A percentile compares a stretch with the other conserved stretches of the same genome.
These are phyloP conservation scores for Peniophora sp. DNA, from an alignment of 1,284 basidiomycete species.

Conservation along the genomic window DNA sequence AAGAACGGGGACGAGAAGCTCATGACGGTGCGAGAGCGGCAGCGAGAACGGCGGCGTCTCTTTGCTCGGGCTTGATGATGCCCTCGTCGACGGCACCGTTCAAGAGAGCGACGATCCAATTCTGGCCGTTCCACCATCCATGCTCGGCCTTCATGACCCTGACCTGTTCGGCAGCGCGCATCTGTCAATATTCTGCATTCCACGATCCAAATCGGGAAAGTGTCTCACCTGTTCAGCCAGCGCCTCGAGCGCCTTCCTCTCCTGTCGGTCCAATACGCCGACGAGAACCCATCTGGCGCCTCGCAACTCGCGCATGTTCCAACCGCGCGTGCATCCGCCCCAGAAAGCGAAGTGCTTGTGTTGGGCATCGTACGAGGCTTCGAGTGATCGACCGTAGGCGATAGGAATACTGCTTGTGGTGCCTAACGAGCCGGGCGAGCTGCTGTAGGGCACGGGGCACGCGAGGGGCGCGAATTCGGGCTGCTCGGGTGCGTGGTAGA, in stretches of 20 bases:
- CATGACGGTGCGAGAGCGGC: conserved; percentile 9
- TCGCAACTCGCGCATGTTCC: conserved; percentile 4
- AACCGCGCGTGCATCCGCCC: conserved; percentile 10
- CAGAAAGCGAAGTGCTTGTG: conserved; percentile 9
- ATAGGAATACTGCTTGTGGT: neutral
- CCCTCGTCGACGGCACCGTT: conserved; percentile 11
- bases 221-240: conserved; percentile 8
- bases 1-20: neutral
- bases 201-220: neutral
- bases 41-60: conserved; percentile 10
- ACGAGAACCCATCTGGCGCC: conserved; percentile 9
- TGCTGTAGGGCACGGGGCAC: conserved; percentile 4
- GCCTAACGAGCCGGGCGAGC: neutral
- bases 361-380: conserved; percentile 7
- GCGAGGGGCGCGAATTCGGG: conserved; percentile 4
- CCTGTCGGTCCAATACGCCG: conserved; percentile 4
- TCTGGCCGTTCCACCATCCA: conserved; percentile 14
- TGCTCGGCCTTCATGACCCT: conserved; percentile 11
- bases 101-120: conserved; percentile 13
- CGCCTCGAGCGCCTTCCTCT: conserved; percentile 8
- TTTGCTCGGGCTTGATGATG: conserved; percentile 9
- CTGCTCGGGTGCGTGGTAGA: neutral
- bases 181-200: conserved; percentile 3
- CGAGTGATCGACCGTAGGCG: conserved; percentile 7
- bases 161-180: conserved; percentile 7